phyloP scores from a whole-genome alignment of 305 asterid genomes.

The Fraxinus ornus region DNA sequence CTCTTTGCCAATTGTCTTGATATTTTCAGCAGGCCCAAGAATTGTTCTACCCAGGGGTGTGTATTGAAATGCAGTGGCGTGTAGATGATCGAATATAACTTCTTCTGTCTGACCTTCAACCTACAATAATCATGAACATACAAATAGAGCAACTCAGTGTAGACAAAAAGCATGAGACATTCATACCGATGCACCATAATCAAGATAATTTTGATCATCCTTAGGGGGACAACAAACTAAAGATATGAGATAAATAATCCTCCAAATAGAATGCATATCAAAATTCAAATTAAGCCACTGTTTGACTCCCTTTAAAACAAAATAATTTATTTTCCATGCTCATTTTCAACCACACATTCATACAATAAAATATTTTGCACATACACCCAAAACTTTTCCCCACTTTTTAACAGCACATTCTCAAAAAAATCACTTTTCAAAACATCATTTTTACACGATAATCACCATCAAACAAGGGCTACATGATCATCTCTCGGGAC shows the following conservation, averaged over 20 bases:
- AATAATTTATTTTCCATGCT: too few species aligned
- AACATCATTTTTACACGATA: too few species aligned
- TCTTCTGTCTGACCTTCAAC: slow-evolving; percentile 87
- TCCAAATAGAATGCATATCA: not conserved
- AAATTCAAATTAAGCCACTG: not conserved
- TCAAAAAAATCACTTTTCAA: too few species aligned
- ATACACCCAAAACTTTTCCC: too few species aligned
- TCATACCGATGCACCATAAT: not conserved
- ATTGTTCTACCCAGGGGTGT: slow-evolving; percentile 88
- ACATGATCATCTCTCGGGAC: not conserved
- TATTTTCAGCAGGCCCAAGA: slow-evolving; percentile 85
- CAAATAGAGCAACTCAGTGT: not conserved
- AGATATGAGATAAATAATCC: not conserved
- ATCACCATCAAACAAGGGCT: too few species aligned
- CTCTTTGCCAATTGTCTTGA: slow-evolving; percentile 52
- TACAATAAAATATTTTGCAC: too few species aligned
- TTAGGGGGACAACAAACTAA: not conserved
- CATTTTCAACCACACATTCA: too few species aligned
- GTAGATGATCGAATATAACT: slow-evolving; percentile 88
- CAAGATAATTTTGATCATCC: slow-evolving; percentile 3
- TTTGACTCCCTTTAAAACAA: too few species aligned
- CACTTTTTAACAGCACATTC: too few species aligned
- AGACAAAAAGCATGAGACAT: slow-evolving; percentile 11
- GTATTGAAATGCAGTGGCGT: slow-evolving; percentile 92
- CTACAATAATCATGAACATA: slow-evolving; percentile 36